Base-by-base conservation (phyloP, 139 green algal genomes). In the Chlamydomonas incerta region DNA sequence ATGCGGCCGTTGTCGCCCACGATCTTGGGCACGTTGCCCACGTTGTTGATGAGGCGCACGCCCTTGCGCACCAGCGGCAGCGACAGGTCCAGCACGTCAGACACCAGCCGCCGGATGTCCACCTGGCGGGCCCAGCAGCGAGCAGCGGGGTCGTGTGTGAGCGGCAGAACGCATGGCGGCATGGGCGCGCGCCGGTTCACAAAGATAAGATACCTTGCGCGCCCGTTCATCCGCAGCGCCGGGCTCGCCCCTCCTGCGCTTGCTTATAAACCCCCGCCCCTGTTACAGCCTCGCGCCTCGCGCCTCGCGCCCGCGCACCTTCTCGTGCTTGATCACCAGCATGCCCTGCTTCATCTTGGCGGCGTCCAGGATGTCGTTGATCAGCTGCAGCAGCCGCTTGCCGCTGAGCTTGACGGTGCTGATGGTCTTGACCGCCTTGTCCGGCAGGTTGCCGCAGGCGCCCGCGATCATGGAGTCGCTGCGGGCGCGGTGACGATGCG, bases 291-390 rank as follows among this genome's bases (percentile, higher is more conserved):
- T 6, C 33, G 9, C 15, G 2, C 33, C 67, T 28, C 31, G 33
- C 15, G 50, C 76, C 29, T 18, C n/a, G n/a, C n/a, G n/a, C n/a
- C 34, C 34, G 6, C 72, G 24, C 52, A 90, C 88, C 52, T 87
- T 91, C 33, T 91, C 88, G 52, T 87, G 88, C 83, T 89, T 89
- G 60, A 89, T 83, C 33, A 89, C 63, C 77, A 88, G 76, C 21
- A 65, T 84, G 52, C 83, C 88, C 47, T 89, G 85, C 81, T 87
- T 90, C 86, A 90, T 90, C 80, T 90, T 90, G 37, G 87, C 87
- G 50, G 81, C 86, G 71, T 92, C 85, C 81, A 92, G 70, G 72
- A 92, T 90, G 88, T 92, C 86, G 76, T 92, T 90, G 74, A 92
- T 88, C 35, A 92, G 85, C 74, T 88, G 74, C 68, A 89, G 81